These are phyloP conservation scores for Buxus sempervirens DNA, from an alignment of 164 flowering plant genomes.

Conservation along the genomic window DNA sequence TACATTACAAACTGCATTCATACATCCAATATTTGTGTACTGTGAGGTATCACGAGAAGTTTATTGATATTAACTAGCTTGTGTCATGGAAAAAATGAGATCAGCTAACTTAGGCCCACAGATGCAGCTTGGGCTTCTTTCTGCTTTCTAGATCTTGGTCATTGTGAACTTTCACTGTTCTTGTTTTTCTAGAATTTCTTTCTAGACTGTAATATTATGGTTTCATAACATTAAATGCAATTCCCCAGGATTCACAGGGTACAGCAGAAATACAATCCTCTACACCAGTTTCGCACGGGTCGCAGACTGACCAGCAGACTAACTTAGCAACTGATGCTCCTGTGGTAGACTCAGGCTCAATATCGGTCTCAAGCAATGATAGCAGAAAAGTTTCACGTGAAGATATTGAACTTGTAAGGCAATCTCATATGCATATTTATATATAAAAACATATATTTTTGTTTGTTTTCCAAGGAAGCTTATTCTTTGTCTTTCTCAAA, in stretches of 20 bases:
- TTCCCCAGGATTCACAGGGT: conserved; percentile 43
- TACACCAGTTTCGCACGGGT: conserved; percentile 59
- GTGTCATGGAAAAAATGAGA: too few relatives aligned
- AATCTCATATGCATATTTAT: not conserved
- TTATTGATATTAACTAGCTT: too few relatives aligned
- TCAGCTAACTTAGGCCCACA: not conserved
- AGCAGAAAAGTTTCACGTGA: conserved; percentile 78
- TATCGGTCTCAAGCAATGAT: conserved; percentile 74
- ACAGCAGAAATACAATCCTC: conserved; percentile 55
- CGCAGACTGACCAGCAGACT: conserved; percentile 62
- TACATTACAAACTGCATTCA: too few relatives aligned
- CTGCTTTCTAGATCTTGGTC: not conserved
- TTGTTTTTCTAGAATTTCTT: not conserved
- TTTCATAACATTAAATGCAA: not conserved
- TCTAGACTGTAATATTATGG: not conserved
- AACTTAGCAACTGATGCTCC: conserved; percentile 53
- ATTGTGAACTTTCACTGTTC: not conserved
- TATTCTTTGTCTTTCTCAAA: not conserved
- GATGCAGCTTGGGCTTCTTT: not conserved
- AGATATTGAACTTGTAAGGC: conserved; percentile 78
- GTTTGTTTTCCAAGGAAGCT: not conserved
- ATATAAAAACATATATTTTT: too few relatives aligned
- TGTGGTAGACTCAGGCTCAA: conserved; percentile 62
- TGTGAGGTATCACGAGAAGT: not conserved
- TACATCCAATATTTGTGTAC: too few relatives aligned